Evolutionary conservation across 768 basidiomycete genomes (phyloP).

Genomic region (Phylloporus arenicola): DNA sequence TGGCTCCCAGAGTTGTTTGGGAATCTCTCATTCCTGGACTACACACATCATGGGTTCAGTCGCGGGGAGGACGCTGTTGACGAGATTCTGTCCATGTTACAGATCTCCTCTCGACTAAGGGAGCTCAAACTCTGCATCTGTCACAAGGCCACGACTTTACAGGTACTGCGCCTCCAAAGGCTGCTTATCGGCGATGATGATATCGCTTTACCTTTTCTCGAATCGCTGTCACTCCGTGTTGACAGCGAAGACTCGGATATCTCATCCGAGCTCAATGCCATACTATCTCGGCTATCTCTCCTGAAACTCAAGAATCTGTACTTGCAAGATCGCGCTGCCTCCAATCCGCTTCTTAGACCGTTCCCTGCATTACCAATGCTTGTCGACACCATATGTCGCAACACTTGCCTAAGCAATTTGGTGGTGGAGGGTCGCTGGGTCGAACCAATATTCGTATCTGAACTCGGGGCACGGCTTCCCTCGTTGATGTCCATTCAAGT

Average conservation of each 20-base stretch:
- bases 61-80: conserved; percentile 48
- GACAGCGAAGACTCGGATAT: conserved; percentile 57
- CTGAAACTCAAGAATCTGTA: conserved; percentile 45
- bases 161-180: conserved; percentile 12
- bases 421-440: conserved; percentile 27
- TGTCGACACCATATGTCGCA: conserved; percentile 2
- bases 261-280: conserved; percentile 51
- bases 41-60: conserved; percentile 68
- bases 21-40: conserved; percentile 60
- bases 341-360: conserved; percentile 12
- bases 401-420: conserved; percentile 11
- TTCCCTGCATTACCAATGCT: conserved; percentile 38
- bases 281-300: conserved; percentile 45
- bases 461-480: conserved; percentile 11
- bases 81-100: conserved; percentile 55
- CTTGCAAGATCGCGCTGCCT: conserved; percentile 34
- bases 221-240: conserved; percentile 44
- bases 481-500: conserved; percentile 12
- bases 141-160: conserved; percentile 25
- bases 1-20: conserved; percentile 61
- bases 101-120: conserved; percentile 46
- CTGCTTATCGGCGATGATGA: conserved; percentile 25
- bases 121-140: conserved; percentile 56
- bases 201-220: conserved; percentile 43
- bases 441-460: conserved; percentile 10